phyloP scores from a whole-genome alignment of 306 rosid genomes.

The Ochetophila trinervis region DNA sequence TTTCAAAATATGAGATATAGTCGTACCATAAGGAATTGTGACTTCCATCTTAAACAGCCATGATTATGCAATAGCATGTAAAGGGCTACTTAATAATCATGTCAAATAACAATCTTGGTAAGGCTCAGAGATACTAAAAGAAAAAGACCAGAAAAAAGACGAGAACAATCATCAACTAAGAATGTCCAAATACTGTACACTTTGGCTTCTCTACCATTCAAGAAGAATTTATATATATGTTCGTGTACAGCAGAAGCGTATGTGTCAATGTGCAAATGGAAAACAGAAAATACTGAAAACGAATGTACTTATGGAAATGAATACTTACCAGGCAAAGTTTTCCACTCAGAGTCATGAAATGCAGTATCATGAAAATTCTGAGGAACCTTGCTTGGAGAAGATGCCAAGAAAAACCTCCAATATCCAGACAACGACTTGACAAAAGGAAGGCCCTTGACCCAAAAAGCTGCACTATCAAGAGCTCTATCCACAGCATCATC shows the following conservation, averaged over 20 bases:
- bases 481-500: conserved; percentile 75
- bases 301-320: not conserved
- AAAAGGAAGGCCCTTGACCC: conserved; percentile 79
- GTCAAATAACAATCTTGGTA: not conserved
- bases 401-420: conserved; percentile 82
- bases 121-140: not conserved
- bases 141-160: too few species aligned
- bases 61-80: not conserved
- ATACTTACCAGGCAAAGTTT: conserved; percentile 66
- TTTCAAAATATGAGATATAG: conserved; percentile 24
- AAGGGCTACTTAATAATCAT: not conserved
- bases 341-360: conserved; percentile 73
- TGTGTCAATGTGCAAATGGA: not conserved
- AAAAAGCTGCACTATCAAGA: conserved; percentile 73
- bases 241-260: too few species aligned
- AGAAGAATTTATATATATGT: too few species aligned
- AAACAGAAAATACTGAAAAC: not conserved
- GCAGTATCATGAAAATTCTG: conserved; percentile 46
- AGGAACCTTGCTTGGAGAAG: conserved; percentile 66
- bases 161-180: too few species aligned
- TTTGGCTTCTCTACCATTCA: not conserved
- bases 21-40: conserved; percentile 8
- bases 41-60: not conserved
- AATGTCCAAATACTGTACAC: too few species aligned
- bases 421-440: conserved; percentile 80